phyloP scores from a whole-genome alignment of 345 rosid species.

The Erysimum cheiranthoides region DNA sequence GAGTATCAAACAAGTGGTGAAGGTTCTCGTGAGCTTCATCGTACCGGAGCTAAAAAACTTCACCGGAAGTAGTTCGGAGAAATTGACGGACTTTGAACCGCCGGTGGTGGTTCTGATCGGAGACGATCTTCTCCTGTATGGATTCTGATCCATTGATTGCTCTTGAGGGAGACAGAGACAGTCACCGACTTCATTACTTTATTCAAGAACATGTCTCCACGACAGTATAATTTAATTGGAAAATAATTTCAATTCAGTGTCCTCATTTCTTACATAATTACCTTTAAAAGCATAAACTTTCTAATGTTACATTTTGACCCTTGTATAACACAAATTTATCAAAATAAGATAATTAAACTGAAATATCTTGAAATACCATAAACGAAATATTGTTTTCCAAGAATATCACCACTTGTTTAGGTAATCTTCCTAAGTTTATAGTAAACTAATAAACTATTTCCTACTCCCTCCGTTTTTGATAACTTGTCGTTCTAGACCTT shows the following conservation, averaged over 20 bases:
- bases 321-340: too few species aligned
- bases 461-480: too few species aligned
- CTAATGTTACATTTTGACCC: neutral
- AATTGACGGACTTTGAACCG: slow-evolving; percentile 19
- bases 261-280: slow-evolving; percentile 12
- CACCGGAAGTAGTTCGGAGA: slow-evolving; percentile 11
- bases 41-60: slow-evolving; percentile 48
- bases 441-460: too few species aligned
- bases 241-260: slow-evolving; percentile 1
- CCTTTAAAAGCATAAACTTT: neutral
- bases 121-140: slow-evolving; percentile 37
- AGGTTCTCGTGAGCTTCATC: slow-evolving; percentile 50
- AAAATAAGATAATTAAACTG: too few species aligned
- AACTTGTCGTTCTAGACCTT: too few species aligned
- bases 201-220: slow-evolving; percentile 34
- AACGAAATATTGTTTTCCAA: too few species aligned
- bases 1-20: slow-evolving; percentile 48
- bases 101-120: slow-evolving; percentile 37
- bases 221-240: slow-evolving; percentile 2
- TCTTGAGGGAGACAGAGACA: slow-evolving; percentile 16
- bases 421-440: too few species aligned
- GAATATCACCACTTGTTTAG: too few species aligned
- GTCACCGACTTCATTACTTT: slow-evolving; percentile 44
- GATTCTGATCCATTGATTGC: slow-evolving; percentile 44
- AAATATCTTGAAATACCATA: too few species aligned